Evolutionary conservation across 2,329 filamentous ascomycete species (phyloP), one percentile per base, ranked within the genome.

Genomic region (Truncatella angustata): DNA sequence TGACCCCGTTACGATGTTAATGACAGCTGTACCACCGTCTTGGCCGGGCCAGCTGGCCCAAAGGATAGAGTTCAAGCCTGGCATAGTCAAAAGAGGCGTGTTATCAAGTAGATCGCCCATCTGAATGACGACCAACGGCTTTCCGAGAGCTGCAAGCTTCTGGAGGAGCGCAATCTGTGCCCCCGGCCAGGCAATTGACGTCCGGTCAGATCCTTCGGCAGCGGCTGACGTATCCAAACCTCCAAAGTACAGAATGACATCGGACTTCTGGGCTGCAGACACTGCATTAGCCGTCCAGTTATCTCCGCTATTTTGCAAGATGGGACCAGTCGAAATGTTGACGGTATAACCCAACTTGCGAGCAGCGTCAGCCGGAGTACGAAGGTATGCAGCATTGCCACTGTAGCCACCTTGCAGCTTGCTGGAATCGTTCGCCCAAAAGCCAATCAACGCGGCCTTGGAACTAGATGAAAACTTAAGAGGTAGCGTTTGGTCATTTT

Each of bases 21-120:
- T 59, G 28, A 80, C 63, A 1, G 78, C 78, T 11, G 66, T 62
- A 16, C 78, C 78, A 11, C 78, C 78, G 48, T 73, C 68, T 65
- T 80, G 77, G 14, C 77, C 77, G 1, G 78, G 77, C 55, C 76
- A 80, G 2, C 77, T 76, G 2, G 63, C 75, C 77, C 77, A 80
- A 0, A 80, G 49, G 0, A 81, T 57, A 1, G 73, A 70, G n/a
- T 65, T 71, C 57, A 80, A 66, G 55, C 75, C 75, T 7, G 63
- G 54, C 79, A 73, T 37, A 64, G 63, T n/a, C 7, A 73, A 55
- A 34, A 79, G 63, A 3, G 75, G 68, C 2, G 71, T 64, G 40
- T 68, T 66, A 57, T 80, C 78, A 28, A 78, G 58, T 58, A 75
- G 71, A 14, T 52, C 58, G 42, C 80, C 79, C 62, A 81, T 72